Evolutionary conservation across 306 rosid species (phyloP), one percentile per base, ranked within the genome.

Genomic region (Vachellia collinsii): DNA sequence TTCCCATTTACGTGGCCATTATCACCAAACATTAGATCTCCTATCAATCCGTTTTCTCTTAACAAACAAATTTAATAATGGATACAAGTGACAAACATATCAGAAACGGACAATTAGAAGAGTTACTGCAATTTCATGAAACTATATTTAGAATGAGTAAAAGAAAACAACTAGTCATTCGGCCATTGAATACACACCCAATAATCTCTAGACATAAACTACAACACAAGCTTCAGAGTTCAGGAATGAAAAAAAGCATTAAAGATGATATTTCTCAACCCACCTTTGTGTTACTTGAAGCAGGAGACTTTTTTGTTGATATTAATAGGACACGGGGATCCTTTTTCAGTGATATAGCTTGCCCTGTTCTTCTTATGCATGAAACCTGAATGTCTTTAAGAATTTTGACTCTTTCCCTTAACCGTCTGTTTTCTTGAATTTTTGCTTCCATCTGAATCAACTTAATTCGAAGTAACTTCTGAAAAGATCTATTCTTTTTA

Each of bases 251-350:
- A 79, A 77, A 58, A 75, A 78, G 54, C 12, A 69, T 46, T 50
- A 11, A 53, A 77, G 75, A 47, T 8, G 50, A 43, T 59, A 71
- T 66, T 36, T 63, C 47, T 74, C 74, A 59, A 79, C 94, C 43
- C 84, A 92, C 98, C 97, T 89, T 89, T 74, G 81, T 74, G 75
- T 76, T 88, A 75, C 79, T 90, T 48, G 86, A 47, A 42, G 80
- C 82, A 77, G 54, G 71, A 37, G 84, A 48, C 72, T 73, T 89
- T 78, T 76, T 87, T 34, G 64, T 85, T 25, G 97, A 91, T 66
- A 95, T 93, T 88, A 93, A 88, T 88, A 83, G 99, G 51, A 89
- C 89, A 70, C 81, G 84, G 29, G 90, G 85, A 88, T 93, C 98
- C 80, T 87, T 93, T 83, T 85, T 93, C 75, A 85, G 87, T 29